Evolutionary conservation across 768 basidiomycete species (phyloP), one percentile per base, ranked within the genome.

Genomic region (Terana coerulea): DNA sequence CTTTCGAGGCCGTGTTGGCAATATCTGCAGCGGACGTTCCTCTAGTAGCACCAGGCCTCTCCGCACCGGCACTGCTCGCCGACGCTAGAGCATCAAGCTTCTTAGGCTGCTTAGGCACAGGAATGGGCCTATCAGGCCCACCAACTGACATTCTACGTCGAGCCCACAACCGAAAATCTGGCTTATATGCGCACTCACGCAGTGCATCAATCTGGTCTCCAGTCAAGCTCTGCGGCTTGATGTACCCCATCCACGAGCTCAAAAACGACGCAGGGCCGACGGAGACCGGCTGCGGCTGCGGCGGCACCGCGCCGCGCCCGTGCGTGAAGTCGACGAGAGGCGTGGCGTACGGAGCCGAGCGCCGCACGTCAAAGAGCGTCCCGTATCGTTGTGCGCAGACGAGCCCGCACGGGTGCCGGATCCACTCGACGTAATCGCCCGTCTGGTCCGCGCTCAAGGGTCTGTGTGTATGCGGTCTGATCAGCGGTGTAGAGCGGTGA

Each of bases 191-290:
- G 52, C 47, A 56, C 81, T 48, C 63, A 87, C 86, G 61, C 17
- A 87, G 61, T 5, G 66, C 67, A 57, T 88, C 86, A 14, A 88
- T 63, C 60, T 84, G 77, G 17, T 75, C 75, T 15, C 84, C 86
- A 0, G 78, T 75, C 62, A 78, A 72, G 4, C 70, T 72, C 52
- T 72, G 50, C 42, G 40, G 71, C 5, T 56, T 56, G 52, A 87
- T 74, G 73, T 83, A 84, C 25, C 63, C 65, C 15, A 64, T 52
- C 37, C 57, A 56, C 3, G 79, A 76, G 25, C 78, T 72, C 14
- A 83, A 62, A 7, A 80, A 56, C 19, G 82, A 81, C 7, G 77
- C 57, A 12, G 82, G 83, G 0, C 79, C 83, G 26, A 80, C 64
- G 14, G 80, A 75, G 3, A 85, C 75, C 10, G 83, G 84, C 51